phyloP scores from a whole-genome alignment of 2,329 filamentous ascomycete genomes.

The Cladophialophora yegresii region DNA sequence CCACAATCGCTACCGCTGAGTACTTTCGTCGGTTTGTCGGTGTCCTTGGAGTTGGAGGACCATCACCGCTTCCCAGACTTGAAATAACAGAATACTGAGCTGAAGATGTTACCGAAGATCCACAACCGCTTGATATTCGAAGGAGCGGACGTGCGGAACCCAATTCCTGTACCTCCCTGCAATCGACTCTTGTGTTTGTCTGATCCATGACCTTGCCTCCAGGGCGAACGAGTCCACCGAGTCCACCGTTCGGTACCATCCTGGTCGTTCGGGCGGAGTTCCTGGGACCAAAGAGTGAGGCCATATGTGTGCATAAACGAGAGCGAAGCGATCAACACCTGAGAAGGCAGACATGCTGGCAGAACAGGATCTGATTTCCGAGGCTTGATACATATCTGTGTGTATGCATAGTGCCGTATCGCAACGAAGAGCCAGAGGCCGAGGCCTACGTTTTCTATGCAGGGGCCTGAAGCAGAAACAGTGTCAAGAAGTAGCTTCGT shows the following conservation, averaged over 20 bases:
- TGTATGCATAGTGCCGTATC: not conserved
- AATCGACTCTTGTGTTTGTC: not conserved
- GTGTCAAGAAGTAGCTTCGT: constrained; percentile 11
- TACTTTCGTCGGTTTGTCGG: constrained; percentile 20
- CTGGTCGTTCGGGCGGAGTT: constrained; percentile 1
- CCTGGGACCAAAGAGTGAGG: constrained; percentile 24
- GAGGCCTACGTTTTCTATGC: not conserved
- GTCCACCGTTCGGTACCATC: constrained; percentile 24
- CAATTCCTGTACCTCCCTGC: not conserved
- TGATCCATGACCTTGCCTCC: not conserved
- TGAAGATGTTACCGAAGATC: not conserved
- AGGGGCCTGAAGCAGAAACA: constrained; percentile 21
- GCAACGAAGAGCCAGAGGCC: constrained; percentile 2
- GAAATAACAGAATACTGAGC: constrained; percentile 12
- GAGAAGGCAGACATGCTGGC: not conserved
- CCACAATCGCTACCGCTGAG: constrained; percentile 2
- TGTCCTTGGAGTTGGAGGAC: constrained; percentile 28
- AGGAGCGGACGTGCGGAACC: constrained; percentile 22
- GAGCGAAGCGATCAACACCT: constrained; percentile 2
- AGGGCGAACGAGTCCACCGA: constrained; percentile 23
- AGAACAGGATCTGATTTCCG: not conserved
- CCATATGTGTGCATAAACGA: constrained; percentile 18
- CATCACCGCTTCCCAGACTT: constrained; percentile 6
- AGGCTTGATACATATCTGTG: not conserved
- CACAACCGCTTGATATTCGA: constrained; percentile 12